phyloP scores from a whole-genome alignment of 2,329 filamentous ascomycete genomes.

The Mariannaea sp. region DNA sequence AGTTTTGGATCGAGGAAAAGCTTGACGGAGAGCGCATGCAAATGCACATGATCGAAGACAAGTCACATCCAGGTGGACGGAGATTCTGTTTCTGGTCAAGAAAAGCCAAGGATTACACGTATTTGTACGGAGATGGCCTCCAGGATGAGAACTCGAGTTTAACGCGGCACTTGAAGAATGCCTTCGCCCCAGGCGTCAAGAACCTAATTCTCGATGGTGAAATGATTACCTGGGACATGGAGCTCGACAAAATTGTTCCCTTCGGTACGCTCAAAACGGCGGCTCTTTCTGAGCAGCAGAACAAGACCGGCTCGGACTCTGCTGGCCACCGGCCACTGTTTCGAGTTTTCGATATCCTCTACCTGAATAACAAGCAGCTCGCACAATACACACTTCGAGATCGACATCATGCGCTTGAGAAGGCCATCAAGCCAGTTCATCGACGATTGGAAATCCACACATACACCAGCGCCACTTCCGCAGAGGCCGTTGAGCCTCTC shows the following conservation, averaged over 20 bases:
- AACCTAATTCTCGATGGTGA: slow-evolving; percentile 95
- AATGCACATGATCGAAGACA: slow-evolving; percentile 83
- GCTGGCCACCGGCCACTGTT: slow-evolving; percentile 69
- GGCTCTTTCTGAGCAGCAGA: slow-evolving; percentile 75
- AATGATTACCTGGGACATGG: slow-evolving; percentile 98
- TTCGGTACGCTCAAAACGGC: slow-evolving; percentile 96
- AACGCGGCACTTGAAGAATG: slow-evolving; percentile 77
- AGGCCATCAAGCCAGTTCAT: slow-evolving; percentile 70
- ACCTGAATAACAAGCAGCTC: slow-evolving; percentile 79
- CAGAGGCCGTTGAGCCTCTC: slow-evolving; percentile 76
- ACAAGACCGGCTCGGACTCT: slow-evolving; percentile 58
- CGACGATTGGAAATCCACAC: slow-evolving; percentile 83
- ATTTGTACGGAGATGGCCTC: slow-evolving; percentile 83
- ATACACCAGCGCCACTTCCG: slow-evolving; percentile 67
- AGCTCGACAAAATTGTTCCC: slow-evolving; percentile 79
- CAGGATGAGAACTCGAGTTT: slow-evolving; percentile 76
- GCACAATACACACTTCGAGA: slow-evolving; percentile 84
- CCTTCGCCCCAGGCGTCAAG: slow-evolving; percentile 76
- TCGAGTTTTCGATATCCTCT: slow-evolving; percentile 88
- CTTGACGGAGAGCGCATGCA: slow-evolving; percentile 97
- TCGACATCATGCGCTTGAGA: slow-evolving; percentile 74
- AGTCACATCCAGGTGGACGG: slow-evolving; percentile 67
- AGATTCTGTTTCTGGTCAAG: slow-evolving; percentile 90
- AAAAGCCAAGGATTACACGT: slow-evolving; percentile 95
- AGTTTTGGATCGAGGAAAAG: slow-evolving; percentile 98